Conservation (phyloP, 2,329 filamentous ascomycete species). For the Calycina marina region DNA sequence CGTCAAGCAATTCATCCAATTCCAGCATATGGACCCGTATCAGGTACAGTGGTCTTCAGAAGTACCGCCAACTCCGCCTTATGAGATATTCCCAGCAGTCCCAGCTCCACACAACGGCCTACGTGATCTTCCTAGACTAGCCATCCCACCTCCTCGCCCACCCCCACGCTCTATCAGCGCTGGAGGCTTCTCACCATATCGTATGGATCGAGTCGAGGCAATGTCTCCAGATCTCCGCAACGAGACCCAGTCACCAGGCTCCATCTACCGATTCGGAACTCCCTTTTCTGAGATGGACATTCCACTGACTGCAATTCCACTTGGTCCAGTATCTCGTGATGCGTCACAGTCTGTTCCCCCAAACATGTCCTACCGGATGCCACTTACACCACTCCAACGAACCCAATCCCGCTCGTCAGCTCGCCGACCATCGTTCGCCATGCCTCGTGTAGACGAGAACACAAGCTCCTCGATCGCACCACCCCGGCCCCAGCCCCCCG, state of each 20-base stretch:
- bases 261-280: slow-evolving; percentile 64
- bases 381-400: slow-evolving; percentile 9
- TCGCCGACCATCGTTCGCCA: slow-evolving; percentile 52
- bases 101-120: slow-evolving; percentile 42
- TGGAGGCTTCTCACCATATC: slow-evolving; percentile 31
- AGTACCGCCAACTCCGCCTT: slow-evolving; percentile 55
- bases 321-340: slow-evolving; percentile 63
- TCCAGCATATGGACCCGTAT: slow-evolving; percentile 52
- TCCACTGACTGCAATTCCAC: slow-evolving; percentile 58
- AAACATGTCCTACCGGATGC: slow-evolving; percentile 66
- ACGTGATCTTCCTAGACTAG: slow-evolving; percentile 44
- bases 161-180: slow-evolving; percentile 20
- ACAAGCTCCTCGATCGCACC: slow-evolving; percentile 23
- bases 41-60: slow-evolving; percentile 28
- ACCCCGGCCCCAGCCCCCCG: slow-evolving; percentile 14
- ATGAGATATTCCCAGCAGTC: slow-evolving; percentile 43
- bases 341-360: slow-evolving; percentile 84
- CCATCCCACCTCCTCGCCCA: slow-evolving; percentile 33
- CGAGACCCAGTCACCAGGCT: slow-evolving; percentile 34
- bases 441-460: slow-evolving; percentile 58
- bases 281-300: slow-evolving; percentile 86
- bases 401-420: slow-evolving; percentile 32
- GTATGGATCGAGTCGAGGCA: slow-evolving; percentile 36
- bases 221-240: slow-evolving; percentile 40
- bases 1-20: slow-evolving; percentile 77